These are phyloP conservation scores for Citrus maxima DNA, from an alignment of 345 rosid species.

Conservation along the genomic window DNA sequence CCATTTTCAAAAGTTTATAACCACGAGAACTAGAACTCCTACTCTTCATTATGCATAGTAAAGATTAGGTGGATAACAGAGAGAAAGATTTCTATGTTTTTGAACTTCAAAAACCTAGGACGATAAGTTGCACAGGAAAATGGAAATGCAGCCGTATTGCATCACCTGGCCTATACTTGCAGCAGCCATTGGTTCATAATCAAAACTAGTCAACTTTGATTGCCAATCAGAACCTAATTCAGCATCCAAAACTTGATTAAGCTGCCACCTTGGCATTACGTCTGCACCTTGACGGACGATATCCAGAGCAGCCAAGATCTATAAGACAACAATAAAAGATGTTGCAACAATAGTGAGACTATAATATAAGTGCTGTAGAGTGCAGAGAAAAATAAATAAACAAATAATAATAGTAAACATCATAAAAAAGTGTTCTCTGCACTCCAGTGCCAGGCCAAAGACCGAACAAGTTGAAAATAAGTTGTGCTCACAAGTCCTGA, in stretches of 20 bases:
- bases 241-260: slow-evolving; percentile 76
- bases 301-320: slow-evolving; percentile 96
- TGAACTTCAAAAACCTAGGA: not conserved
- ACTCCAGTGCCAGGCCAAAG: not conserved
- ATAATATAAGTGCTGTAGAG: not conserved
- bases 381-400: not conserved
- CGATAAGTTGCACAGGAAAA: not conserved
- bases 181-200: slow-evolving; percentile 94
- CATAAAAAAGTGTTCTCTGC: not conserved
- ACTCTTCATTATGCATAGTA: not conserved
- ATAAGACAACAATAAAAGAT: slow-evolving; percentile 19
- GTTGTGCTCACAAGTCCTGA: not conserved
- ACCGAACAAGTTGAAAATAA: not conserved
- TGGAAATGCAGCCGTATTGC: not conserved
- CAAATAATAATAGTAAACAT: not conserved
- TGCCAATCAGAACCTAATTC: slow-evolving; percentile 90
- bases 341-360: slow-evolving; percentile 3
- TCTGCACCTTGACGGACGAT: slow-evolving; percentile 99
- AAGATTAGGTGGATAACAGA: not conserved
- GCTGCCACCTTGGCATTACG: slow-evolving; percentile 96
- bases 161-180: slow-evolving; percentile 98
- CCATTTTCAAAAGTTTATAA: not conserved
- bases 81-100: not conserved
- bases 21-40: not conserved
- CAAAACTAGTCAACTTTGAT: slow-evolving; percentile 73